Evolutionary conservation across 1,284 basidiomycete genomes (phyloP), one percentile per base, ranked within the genome.

Genomic region (Ustilago vetiveriae): DNA sequence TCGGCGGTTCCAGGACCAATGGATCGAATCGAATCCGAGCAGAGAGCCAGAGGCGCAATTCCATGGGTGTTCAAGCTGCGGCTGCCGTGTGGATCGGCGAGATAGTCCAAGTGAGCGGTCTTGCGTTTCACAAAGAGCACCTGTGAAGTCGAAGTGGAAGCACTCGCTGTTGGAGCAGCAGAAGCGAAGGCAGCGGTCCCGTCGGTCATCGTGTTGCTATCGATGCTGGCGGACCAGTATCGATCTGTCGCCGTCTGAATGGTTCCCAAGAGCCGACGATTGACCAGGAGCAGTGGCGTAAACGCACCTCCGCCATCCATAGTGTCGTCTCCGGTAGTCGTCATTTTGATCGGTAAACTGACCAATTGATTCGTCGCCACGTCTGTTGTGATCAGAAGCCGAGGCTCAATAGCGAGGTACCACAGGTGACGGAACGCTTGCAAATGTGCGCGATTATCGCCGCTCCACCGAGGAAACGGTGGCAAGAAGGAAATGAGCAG

Each of bases 381-480:
- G 40, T 72, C 79, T 19, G 91, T 87, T 0, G 92, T 92, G 32
- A 94, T 88, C 11, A 98, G 85, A 80, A 94, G 94, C 40, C 96
- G 85, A 3, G 96, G 94, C 76, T 98, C 94, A 14, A 92, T 90
- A 1, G 96, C 96, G 32, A 98, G 85, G 3, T 91, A 91, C 96
- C 96, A 98, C 24, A 99, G 84, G 82, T 98, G 95, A 4, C 96
- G 88, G 65, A 94, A 88, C 0, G 94, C 92, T 82, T 98, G 96
- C 4, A 97, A 86, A 78, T 93, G 95, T 35, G 90, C 89, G 60
- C 90, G 90, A 83, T 96, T 96, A 77, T 98, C 94, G 8, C 88
- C 88, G 1, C 92, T 90, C 9, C 86, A 82, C 11, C 88, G 85
- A 14, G 92, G 88, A 44, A 63, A 74, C 8, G 60, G 70, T n/a